Evolutionary conservation across 352 stramenopile species (phyloP).

Genomic region (Phytophthora idaei): DNA sequence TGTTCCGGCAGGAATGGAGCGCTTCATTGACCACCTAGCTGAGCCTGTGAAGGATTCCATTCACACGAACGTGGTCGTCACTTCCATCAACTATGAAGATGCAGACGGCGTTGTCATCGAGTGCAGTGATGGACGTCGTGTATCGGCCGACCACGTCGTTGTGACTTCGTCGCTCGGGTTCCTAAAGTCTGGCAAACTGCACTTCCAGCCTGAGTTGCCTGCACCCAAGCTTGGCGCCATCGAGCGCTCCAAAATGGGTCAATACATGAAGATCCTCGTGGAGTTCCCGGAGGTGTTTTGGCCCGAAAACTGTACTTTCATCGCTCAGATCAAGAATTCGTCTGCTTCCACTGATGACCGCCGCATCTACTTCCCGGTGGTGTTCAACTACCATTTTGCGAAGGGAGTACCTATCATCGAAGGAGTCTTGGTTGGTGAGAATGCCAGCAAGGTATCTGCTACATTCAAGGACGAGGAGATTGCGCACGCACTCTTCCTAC

Average conservation of each 20-base stretch:
- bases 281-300: slow-evolving; percentile 72
- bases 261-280: slow-evolving; percentile 83
- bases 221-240: slow-evolving; percentile 49
- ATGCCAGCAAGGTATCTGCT: slow-evolving; percentile 44
- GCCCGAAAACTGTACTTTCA: slow-evolving; percentile 50
- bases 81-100: slow-evolving; percentile 37
- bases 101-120: slow-evolving; percentile 40
- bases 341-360: slow-evolving; percentile 11
- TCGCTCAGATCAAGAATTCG: slow-evolving; percentile 36
- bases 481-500: slow-evolving; percentile 45
- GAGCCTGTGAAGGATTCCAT: slow-evolving; percentile 39
- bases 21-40: slow-evolving; percentile 46
- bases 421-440: slow-evolving; percentile 54
- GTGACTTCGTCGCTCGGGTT: slow-evolving; percentile 64
- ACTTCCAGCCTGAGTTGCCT: slow-evolving; percentile 58
- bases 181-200: slow-evolving; percentile 49
- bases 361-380: slow-evolving; percentile 55
- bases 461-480: slow-evolving; percentile 51
- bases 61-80: slow-evolving; percentile 36
- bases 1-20: slow-evolving; percentile 55
- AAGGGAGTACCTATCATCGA: slow-evolving; percentile 65
- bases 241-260: slow-evolving; percentile 57
- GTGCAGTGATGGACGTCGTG: slow-evolving; percentile 21
- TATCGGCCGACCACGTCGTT: slow-evolving; percentile 52
- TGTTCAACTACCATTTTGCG: slow-evolving; percentile 65